Evolutionary conservation across 75 land plant genomes (phyloP).

Genomic region (Picea glauca): DNA sequence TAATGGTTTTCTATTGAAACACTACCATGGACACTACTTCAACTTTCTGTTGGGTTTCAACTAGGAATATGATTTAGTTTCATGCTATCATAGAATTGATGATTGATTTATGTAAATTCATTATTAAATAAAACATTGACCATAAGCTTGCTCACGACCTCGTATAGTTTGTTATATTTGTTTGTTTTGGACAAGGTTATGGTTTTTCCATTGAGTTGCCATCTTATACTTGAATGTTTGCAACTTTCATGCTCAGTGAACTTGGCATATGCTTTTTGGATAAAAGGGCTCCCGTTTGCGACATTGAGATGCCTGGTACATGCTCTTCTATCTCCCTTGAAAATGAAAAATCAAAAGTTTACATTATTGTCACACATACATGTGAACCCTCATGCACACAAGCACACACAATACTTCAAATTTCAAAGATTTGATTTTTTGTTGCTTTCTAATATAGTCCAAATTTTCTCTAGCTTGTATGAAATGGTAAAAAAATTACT

Average conservation of each 20-base stretch:
- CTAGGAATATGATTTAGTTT: background rate
- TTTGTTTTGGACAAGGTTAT: background rate
- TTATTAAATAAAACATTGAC: background rate
- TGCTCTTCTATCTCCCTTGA: background rate
- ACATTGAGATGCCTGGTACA: constrained; percentile 70
- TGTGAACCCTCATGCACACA: no score
- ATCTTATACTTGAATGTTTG: background rate
- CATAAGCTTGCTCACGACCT: background rate
- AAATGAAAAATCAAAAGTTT: background rate
- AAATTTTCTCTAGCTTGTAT: background rate
- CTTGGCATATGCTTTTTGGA: constrained; percentile 79
- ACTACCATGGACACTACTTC: background rate
- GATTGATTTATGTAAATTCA: background rate
- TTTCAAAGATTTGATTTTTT: background rate
- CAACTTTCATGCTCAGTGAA: constrained; percentile 42
- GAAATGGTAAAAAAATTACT: background rate
- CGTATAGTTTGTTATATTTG: background rate
- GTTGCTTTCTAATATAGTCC: background rate
- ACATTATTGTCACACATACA: background rate
- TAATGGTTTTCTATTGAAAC: background rate
- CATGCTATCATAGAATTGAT: background rate
- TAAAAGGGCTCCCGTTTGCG: constrained; percentile 43
- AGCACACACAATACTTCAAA: background rate
- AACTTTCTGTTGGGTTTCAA: background rate
- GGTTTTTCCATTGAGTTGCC: background rate